A percentile compares a stretch with the other conserved stretches of the same genome.
Evolutionary conservation across 441 rosid genomes (phyloP).

Genomic region (Eutrema salsugineum): DNA sequence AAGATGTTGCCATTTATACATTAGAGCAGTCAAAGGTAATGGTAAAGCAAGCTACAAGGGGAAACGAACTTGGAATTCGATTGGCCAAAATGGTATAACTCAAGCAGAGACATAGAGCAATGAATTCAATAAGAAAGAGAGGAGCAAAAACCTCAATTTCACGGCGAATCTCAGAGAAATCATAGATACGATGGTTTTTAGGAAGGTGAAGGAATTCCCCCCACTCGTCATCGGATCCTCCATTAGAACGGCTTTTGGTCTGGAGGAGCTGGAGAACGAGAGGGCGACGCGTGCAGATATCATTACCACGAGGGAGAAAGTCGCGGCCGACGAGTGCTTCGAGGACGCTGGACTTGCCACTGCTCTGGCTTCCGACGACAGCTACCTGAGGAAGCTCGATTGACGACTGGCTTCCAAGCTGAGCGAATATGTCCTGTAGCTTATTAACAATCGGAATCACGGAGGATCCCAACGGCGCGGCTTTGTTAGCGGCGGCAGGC

Average conservation of each 20-base stretch:
- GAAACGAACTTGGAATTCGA: neutral
- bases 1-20: conserved; percentile 1
- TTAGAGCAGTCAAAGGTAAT: neutral
- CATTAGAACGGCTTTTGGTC: conserved; percentile 16
- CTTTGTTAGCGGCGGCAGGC: neutral
- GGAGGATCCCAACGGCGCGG: conserved; percentile 42
- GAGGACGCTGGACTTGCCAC: conserved; percentile 80
- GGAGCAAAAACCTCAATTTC: conserved; percentile 50
- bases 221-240: conserved; percentile 43
- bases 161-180: conserved; percentile 48
- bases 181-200: conserved; percentile 44
- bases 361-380: conserved; percentile 77
- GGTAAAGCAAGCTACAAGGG: neutral
- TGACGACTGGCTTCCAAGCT: conserved; percentile 43
- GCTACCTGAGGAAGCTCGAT: conserved; percentile 61
- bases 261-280: conserved; percentile 54
- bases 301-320: conserved; percentile 66
- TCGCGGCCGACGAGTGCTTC: conserved; percentile 73
- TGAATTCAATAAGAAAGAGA: neutral
- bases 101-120: too few relatives aligned
- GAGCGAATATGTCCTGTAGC: conserved; percentile 93
- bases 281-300: conserved; percentile 70
- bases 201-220: conserved; percentile 64
- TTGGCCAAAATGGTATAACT: neutral
- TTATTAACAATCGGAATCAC: conserved; percentile 93